These are phyloP conservation scores for Phanerochaete sordida DNA, from an alignment of 768 basidiomycete species.

Conservation along the genomic window DNA sequence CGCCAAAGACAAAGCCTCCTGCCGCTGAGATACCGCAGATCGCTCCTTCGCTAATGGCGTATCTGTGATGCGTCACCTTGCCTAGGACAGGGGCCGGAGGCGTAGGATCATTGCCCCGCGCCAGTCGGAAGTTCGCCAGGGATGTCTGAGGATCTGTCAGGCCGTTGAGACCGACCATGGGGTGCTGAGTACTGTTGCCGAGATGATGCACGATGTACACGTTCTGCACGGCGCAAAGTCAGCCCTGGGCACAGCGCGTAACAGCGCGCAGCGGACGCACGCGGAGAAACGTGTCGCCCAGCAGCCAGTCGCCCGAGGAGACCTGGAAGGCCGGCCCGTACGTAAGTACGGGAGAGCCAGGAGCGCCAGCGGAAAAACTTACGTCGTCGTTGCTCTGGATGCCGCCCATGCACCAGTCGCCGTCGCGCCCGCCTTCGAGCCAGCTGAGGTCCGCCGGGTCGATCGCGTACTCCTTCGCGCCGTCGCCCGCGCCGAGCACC, in stretches of 20 bases:
- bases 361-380: constrained; percentile 10
- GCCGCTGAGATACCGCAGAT: constrained; percentile 26
- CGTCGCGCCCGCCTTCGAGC: constrained; percentile 35
- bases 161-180: constrained; percentile 42
- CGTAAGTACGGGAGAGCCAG: constrained; percentile 4
- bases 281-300: constrained; percentile 56
- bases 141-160: constrained; percentile 38
- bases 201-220: constrained; percentile 50
- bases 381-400: constrained; percentile 52
- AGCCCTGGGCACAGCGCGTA: neutral
- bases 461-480: constrained; percentile 36
- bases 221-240: constrained; percentile 34
- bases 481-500: constrained; percentile 36
- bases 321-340: constrained; percentile 27
- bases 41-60: constrained; percentile 16
- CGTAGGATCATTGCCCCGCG: constrained; percentile 41
- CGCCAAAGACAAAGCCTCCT: constrained; percentile 36
- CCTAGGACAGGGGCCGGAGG: constrained; percentile 18
- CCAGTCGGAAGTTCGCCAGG: constrained; percentile 34
- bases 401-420: constrained; percentile 55
- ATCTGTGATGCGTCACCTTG: constrained; percentile 4
- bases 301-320: constrained; percentile 57
- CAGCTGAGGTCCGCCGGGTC: constrained; percentile 53
- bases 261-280: constrained; percentile 27
- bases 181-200: constrained; percentile 34